phyloP scores from a whole-genome alignment of 140 eudicot genomes.

The Oenanthe javanica region DNA sequence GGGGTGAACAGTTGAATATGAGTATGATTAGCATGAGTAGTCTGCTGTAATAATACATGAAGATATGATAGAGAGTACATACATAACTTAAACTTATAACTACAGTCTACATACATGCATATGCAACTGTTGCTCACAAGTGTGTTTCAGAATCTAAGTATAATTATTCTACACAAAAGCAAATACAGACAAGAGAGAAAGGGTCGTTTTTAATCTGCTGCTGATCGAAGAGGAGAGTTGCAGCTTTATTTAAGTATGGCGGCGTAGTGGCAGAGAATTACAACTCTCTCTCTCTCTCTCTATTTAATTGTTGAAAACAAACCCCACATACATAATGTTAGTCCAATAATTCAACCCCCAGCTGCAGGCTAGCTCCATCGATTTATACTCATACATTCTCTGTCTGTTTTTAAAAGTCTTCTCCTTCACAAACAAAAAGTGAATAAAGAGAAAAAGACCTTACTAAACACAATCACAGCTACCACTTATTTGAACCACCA shows the following conservation, averaged over 20 bases:
- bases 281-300: constrained; percentile 20
- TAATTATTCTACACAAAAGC: neutral
- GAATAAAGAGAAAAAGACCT: neutral
- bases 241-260: constrained; percentile 24
- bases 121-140: neutral
- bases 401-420: constrained; percentile 20
- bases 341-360: constrained; percentile 1
- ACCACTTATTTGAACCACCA: neutral
- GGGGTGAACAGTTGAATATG: constrained; percentile 7
- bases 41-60: neutral
- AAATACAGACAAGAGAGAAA: neutral
- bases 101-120: neutral
- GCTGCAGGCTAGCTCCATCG: neutral
- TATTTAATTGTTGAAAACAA: constrained; percentile 17
- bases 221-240: neutral
- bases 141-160: neutral
- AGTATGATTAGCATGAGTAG: constrained; percentile 1
- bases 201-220: neutral
- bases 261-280: constrained; percentile 33
- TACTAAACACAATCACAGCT: neutral
- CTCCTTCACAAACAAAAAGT: constrained; percentile 11
- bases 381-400: neutral
- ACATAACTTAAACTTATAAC: too few relatives aligned
- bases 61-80: neutral
- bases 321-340: constrained; percentile 17